These are phyloP conservation scores for Chlamydomonas reinhardtii DNA, from an alignment of 163 green algal genomes.

Conservation along the genomic window DNA sequence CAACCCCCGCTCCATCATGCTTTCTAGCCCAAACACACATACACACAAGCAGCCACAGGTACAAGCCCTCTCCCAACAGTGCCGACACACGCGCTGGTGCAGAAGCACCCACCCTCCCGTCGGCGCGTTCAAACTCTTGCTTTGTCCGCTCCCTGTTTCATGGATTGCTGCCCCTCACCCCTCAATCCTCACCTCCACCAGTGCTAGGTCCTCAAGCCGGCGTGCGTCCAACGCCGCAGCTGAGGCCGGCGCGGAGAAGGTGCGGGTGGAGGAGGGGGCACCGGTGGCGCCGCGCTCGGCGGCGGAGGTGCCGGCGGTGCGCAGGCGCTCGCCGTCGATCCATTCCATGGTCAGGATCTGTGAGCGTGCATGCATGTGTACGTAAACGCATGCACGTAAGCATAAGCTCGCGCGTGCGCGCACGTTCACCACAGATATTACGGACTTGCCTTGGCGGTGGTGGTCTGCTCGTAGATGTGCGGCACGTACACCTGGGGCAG, in stretches of 20 bases:
- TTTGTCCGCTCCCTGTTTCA: too few species aligned
- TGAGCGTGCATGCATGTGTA: not conserved
- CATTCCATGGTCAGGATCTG: conserved; percentile 94
- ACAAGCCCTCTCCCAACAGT: too few species aligned
- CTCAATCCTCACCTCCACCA: conserved; percentile 90
- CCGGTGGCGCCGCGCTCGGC: not conserved
- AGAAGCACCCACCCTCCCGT: too few species aligned
- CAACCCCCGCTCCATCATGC: too few species aligned
- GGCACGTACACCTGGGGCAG: conserved; percentile 85
- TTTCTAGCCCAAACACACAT: too few species aligned
- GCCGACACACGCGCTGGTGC: too few species aligned
- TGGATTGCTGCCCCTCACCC: too few species aligned
- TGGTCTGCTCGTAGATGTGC: conserved; percentile 73
- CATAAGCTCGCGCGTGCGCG: too few species aligned
- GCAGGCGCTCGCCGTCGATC: conserved; percentile 89
- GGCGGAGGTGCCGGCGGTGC: conserved; percentile 59
- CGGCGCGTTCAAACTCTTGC: too few species aligned
- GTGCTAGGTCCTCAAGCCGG: conserved; percentile 81
- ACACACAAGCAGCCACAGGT: too few species aligned
- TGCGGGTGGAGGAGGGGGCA: not conserved
- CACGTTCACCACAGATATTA: too few species aligned
- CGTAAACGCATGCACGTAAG: not conserved
- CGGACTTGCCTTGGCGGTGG: conserved; percentile 69
- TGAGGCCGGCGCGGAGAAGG: not conserved
- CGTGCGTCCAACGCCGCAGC: conserved; percentile 21